phyloP scores from a whole-genome alignment of 257 asterid species.

The Knoxia roxburghii region DNA sequence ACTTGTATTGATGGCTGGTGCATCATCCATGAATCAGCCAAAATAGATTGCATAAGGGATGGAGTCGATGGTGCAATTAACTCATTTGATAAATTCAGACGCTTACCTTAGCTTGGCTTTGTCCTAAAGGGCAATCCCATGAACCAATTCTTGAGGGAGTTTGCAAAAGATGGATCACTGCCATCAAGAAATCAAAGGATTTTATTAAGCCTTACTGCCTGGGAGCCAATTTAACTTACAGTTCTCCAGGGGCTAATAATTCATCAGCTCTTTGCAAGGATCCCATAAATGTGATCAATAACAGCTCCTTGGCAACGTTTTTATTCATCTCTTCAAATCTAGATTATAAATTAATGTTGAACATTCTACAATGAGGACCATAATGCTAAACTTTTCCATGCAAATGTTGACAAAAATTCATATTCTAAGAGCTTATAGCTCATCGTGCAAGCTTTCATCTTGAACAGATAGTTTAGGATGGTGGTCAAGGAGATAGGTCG shows the following conservation, averaged over 20 bases:
- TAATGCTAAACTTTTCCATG: not conserved
- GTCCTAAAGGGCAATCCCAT: no score
- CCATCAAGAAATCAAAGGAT: no score
- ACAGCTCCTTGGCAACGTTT: not conserved
- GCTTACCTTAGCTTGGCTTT: no score
- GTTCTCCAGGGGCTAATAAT: not conserved
- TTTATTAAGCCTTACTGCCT: no score
- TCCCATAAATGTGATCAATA: not conserved
- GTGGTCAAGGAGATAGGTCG: constrained; percentile 33
- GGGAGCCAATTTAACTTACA: not conserved
- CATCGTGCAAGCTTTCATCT: constrained; percentile 32
- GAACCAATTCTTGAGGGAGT: no score
- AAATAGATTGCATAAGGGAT: no score
- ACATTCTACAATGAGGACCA: not conserved
- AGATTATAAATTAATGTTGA: not conserved
- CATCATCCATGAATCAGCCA: no score
- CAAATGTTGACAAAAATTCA: no score
- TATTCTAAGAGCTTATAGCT: constrained; percentile 25
- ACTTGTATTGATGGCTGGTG: no score
- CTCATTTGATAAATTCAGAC: no score
- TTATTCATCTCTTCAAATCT: not conserved
- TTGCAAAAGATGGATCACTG: no score
- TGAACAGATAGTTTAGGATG: constrained; percentile 14
- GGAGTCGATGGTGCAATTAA: no score
- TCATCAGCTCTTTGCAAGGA: not conserved